Evolutionary conservation across 441 rosid species (phyloP).

Genomic region (Euphorbia celastroides): DNA sequence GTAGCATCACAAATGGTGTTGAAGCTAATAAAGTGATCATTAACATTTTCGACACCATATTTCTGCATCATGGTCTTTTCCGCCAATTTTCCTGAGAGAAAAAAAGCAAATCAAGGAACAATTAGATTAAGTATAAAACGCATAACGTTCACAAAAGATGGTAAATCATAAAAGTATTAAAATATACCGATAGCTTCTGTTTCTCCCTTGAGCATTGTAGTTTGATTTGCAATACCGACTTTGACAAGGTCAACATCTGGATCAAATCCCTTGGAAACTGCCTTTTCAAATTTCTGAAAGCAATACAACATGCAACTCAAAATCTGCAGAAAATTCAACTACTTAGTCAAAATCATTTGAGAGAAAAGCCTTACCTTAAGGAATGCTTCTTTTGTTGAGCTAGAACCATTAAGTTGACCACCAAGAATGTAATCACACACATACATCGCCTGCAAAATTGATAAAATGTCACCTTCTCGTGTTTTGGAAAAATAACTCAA

Average conservation of each 20-base stretch:
- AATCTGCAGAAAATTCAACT: background rate
- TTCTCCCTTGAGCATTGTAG: slow-evolving; percentile 97
- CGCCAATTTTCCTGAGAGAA: slow-evolving; percentile 60
- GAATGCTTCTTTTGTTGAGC: slow-evolving; percentile 89
- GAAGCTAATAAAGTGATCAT: slow-evolving; percentile 87
- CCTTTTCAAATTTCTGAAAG: slow-evolving; percentile 77
- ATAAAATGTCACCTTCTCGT: slow-evolving; percentile 13
- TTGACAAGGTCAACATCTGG: slow-evolving; percentile 76
- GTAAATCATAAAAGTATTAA: too few species aligned
- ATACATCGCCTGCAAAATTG: slow-evolving; percentile 60
- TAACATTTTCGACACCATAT: slow-evolving; percentile 78
- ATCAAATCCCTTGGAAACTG: slow-evolving; percentile 80
- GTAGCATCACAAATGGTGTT: slow-evolving; percentile 98
- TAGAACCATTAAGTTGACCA: slow-evolving; percentile 75
- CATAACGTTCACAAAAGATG: slow-evolving; percentile 12
- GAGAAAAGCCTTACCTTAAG: slow-evolving; percentile 49
- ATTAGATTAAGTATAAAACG: background rate
- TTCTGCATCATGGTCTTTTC: slow-evolving; percentile 90
- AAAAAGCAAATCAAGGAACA: background rate
- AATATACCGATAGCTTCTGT: slow-evolving; percentile 94
- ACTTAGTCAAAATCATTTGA: background rate
- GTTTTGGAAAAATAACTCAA: background rate
- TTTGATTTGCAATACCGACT: slow-evolving; percentile 90
- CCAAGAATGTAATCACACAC: slow-evolving; percentile 96
- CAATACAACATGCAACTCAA: slow-evolving; percentile 19